These are phyloP conservation scores for Ustilago sp. DNA, from an alignment of 1,284 basidiomycete species.

Conservation along the genomic window DNA sequence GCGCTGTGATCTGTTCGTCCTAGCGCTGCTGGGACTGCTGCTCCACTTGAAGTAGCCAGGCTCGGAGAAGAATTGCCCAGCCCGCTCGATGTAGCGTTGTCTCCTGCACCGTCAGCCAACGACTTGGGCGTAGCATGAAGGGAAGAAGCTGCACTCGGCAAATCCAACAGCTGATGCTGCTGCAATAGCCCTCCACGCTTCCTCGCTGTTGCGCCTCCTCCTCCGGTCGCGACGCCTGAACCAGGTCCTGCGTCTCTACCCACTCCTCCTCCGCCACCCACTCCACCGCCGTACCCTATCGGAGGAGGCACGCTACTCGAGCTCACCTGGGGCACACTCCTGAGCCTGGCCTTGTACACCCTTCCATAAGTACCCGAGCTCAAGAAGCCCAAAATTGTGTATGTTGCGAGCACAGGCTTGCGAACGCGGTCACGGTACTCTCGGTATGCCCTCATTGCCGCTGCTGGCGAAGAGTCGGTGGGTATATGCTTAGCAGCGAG, in stretches of 20 bases:
- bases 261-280: not conserved
- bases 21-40: slow-evolving; percentile 1
- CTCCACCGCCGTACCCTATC: slow-evolving; percentile 1
- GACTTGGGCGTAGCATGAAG: slow-evolving; percentile 37
- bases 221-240: not conserved
- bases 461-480: slow-evolving; percentile 32
- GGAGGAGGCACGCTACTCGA: not conserved
- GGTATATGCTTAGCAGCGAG: slow-evolving; percentile 42
- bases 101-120: slow-evolving; percentile 7
- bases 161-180: slow-evolving; percentile 30
- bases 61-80: slow-evolving; percentile 22
- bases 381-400: slow-evolving; percentile 94
- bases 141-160: slow-evolving; percentile 26
- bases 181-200: slow-evolving; percentile 29
- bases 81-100: slow-evolving; percentile 16
- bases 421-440: slow-evolving; percentile 55
- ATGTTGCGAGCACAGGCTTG: slow-evolving; percentile 70
- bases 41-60: slow-evolving; percentile 10
- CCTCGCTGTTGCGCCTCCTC: slow-evolving; percentile 11
- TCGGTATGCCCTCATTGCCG: slow-evolving; percentile 64
- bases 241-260: not conserved
- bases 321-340: slow-evolving; percentile 7
- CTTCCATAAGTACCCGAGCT: slow-evolving; percentile 97
- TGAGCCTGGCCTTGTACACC: slow-evolving; percentile 90
- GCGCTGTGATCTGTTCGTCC: slow-evolving; percentile 3